These are phyloP conservation scores for Spinellus fusiger DNA, from an alignment of 192 early-diverging fungal genomes.

Conservation along the genomic window DNA sequence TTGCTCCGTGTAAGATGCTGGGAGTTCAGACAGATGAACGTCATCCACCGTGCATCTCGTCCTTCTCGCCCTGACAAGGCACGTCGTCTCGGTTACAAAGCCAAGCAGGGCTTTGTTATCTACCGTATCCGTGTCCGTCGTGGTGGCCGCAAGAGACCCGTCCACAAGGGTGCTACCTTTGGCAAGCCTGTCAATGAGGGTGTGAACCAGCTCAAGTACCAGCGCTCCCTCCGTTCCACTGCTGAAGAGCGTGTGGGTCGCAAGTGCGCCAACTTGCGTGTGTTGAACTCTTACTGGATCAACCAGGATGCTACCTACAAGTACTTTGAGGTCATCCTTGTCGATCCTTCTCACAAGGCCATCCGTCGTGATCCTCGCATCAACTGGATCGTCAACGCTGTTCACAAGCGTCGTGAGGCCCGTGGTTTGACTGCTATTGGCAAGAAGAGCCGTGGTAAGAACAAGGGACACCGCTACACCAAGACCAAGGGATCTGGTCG, in stretches of 20 bases:
- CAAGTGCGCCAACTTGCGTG: slow-evolving; percentile 94
- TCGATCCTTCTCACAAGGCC: slow-evolving; percentile 95
- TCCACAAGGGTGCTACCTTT: slow-evolving; percentile 95
- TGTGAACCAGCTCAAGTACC: slow-evolving; percentile 98
- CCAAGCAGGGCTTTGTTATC: slow-evolving; percentile 99
- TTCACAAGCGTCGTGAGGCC: slow-evolving; percentile 97
- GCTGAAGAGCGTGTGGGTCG: slow-evolving; percentile 98
- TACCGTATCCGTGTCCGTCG: slow-evolving; percentile 98
- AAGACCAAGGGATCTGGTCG: slow-evolving; percentile 95
- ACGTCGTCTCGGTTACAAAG: slow-evolving; percentile 99
- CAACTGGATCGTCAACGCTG: slow-evolving; percentile 97
- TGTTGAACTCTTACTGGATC: slow-evolving; percentile 99
- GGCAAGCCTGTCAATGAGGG: slow-evolving; percentile 97
- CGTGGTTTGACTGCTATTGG: slow-evolving; percentile 95
- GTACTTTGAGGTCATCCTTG: slow-evolving; percentile 98
- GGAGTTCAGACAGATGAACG: slow-evolving; percentile 98
- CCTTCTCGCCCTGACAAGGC: slow-evolving; percentile 98
- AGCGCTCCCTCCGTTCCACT: slow-evolving; percentile 84
- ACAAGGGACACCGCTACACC: slow-evolving; percentile 96
- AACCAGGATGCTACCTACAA: slow-evolving; percentile 99
- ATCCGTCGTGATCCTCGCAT: slow-evolving; percentile 98
- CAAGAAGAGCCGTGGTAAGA: slow-evolving; percentile 95
- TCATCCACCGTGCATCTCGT: slow-evolving; percentile 96
- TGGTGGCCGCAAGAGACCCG: slow-evolving; percentile 96
- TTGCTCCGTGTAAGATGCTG: slow-evolving; percentile 94